phyloP scores from a whole-genome alignment of 257 asterid genomes.

The Datura wrightii region DNA sequence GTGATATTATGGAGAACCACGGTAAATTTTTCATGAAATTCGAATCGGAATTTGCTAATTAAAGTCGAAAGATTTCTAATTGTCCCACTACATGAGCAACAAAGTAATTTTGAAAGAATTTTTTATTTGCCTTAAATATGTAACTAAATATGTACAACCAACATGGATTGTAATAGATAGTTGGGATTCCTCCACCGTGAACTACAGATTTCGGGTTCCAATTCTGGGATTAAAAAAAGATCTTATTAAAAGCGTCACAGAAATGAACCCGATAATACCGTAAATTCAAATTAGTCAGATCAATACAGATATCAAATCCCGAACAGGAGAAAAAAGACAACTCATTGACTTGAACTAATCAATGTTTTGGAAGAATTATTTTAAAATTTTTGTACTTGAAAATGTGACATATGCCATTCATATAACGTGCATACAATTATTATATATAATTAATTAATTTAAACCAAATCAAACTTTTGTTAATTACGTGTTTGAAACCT shows the following conservation, averaged over 20 bases:
- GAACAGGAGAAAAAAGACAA: background rate
- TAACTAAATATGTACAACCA: too few species aligned
- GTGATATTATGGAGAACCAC: background rate
- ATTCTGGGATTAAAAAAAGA: too few species aligned
- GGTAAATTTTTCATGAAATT: background rate
- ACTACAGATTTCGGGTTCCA: too few species aligned
- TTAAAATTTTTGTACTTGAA: background rate
- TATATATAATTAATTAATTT: background rate
- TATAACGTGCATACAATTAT: slow-evolving; percentile 20
- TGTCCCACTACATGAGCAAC: background rate
- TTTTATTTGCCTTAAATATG: background rate
- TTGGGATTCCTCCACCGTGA: too few species aligned
- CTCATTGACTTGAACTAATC: background rate
- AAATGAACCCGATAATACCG: too few species aligned
- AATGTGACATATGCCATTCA: background rate
- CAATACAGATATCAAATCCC: too few species aligned
- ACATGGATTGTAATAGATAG: too few species aligned
- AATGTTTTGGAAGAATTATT: background rate
- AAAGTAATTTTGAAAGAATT: too few species aligned
- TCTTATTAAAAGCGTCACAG: too few species aligned
- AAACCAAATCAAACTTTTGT: background rate
- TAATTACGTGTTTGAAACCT: slow-evolving; percentile 18
- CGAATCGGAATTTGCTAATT: background rate
- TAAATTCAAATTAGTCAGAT: too few species aligned
- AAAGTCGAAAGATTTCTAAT: background rate